Percentiles rank a stretch among this genome's conserved stretches.
These are phyloP conservation scores for Lepiota venenata DNA, from an alignment of 768 basidiomycete species.

Conservation along the genomic window DNA sequence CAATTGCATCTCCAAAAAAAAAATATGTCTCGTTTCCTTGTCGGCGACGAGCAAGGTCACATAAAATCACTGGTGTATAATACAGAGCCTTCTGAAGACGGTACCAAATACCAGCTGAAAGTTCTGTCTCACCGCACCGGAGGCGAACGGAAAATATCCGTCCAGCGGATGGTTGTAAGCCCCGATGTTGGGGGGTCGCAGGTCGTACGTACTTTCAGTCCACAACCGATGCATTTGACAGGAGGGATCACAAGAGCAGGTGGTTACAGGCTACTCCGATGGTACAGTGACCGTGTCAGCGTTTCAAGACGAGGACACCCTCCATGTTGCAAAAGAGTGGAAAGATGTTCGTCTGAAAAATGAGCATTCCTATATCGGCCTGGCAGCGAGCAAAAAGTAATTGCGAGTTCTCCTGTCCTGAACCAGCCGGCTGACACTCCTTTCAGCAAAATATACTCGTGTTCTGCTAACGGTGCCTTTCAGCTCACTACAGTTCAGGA, in stretches of 20 bases:
- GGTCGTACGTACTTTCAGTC: conserved; percentile 32
- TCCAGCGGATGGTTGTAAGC: conserved; percentile 30
- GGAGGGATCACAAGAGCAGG: conserved; percentile 45
- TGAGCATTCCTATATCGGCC: conserved; percentile 56
- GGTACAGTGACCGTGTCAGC: conserved; percentile 48
- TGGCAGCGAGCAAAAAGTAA: conserved; percentile 49
- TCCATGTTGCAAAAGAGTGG: conserved; percentile 50
- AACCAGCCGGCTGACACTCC: background rate
- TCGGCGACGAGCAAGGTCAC: conserved; percentile 77
- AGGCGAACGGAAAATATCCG: conserved; percentile 20
- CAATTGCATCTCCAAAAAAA: conserved; percentile 9
- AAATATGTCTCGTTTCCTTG: conserved; percentile 63
- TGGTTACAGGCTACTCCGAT: conserved; percentile 62
- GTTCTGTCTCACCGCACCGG: conserved; percentile 22
- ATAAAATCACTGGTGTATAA: conserved; percentile 58
- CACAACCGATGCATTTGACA: conserved; percentile 7
- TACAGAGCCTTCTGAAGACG: conserved; percentile 23
- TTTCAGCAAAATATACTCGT: conserved; percentile 34
- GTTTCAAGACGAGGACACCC: conserved; percentile 37
- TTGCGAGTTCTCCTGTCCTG: conserved; percentile 5
- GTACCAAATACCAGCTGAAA: conserved; percentile 29
- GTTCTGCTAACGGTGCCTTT: conserved; percentile 75
- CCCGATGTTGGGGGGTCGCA: conserved; percentile 22
- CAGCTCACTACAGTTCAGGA: conserved; percentile 37
- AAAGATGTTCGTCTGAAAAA: conserved; percentile 58